Base-by-base conservation (phyloP, 1,284 basidiomycete genomes). In the Cryptococcus sp. region DNA sequence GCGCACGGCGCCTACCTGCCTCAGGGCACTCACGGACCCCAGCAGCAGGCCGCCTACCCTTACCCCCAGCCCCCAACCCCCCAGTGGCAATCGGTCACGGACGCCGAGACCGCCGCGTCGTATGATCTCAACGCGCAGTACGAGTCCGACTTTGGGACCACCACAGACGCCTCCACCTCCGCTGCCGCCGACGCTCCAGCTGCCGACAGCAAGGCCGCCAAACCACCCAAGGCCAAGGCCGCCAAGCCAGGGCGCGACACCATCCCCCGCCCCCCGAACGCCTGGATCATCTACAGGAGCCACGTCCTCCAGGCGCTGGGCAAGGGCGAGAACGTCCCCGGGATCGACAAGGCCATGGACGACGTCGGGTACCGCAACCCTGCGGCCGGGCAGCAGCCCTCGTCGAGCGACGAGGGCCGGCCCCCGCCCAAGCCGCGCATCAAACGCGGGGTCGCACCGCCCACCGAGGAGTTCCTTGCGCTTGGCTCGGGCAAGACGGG, bases 231-330 rank as follows among this genome's bases (percentile, higher is more conserved):
- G 37, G 40, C 52, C 8, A 23, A 50, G n/a, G 20, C 35, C 28
- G 28, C 23, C 42, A 47, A 20, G 33, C 15, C 15, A 7, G 46
- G 37, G 13, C 56, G 53, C n/a, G 59, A 64, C 46, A 73, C 83
- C 57, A 81, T 83, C 0, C 86, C 86, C 1, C 83, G 91, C 0
- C 92, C 92, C 2, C 85, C 86, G 16, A 95, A 95, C 72, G 86
- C 91, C 0, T 95, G 90, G 89, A 94, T 96, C 60, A 67, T 95
- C n/a, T 96, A 91, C 72, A 85, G 91, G 43, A 85, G 86, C 2
- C 82, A 85, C 63, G 85, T 83, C 69, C 80, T 84, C 53, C 70
- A 68, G 43, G 74, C 78, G 28, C 67, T 81, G 37, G 67, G 58
- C 21, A 61, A 60, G 3, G 67, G 66, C 3, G 60, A 64, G 12